Evolutionary conservation across 1,139 yeast species (phyloP), one percentile per base, ranked within the genome.

Genomic region (Geotrichum restrictum): DNA sequence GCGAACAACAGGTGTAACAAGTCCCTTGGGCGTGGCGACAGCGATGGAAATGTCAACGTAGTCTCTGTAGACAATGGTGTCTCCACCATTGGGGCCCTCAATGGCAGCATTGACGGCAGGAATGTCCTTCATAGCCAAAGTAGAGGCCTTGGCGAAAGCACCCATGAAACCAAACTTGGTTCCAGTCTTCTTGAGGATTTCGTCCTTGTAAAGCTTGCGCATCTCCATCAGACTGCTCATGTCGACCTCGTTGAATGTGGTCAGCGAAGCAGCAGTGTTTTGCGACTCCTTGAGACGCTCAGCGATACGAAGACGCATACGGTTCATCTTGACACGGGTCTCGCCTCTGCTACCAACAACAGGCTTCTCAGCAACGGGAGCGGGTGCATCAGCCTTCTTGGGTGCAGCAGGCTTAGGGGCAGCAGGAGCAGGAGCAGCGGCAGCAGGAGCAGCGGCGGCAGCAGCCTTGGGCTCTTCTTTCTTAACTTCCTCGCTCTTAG

Each of bases 281-380:
- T 93, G 99, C 38, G 98, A 87, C 78, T 94, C 98, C 87, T 93
- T 93, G 71, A 93, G 85, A 76, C 99, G 88, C 78, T 94, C 98
- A 56, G 98, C 97, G 62, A 94, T 94, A 81, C 99, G 88, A 74
- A 88, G 76, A 77, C 99, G 87, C 98, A 93, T 94, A 79, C 99
- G 88, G 83, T 91, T 93, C 98, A 93, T 93, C 79, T 93, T 93
- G 62, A 94, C 95, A 72, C 91, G 81, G 72, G 84, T 88, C 75
- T 93, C 98, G 59, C 77, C 75, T 77, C 98, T 86, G 55, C 79
- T 71, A 56, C 87, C 84, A 65, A 81, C 76, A 40, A 78, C 69
- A 43, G 80, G 68, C 33, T 73, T 57, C 39, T 72, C 65, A 27
- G 67, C 60, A 14, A 66, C 63, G 19, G 64, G 52, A 14, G 72